Conservation (phyloP, 83 land plant genomes). For the Picea abies region DNA sequence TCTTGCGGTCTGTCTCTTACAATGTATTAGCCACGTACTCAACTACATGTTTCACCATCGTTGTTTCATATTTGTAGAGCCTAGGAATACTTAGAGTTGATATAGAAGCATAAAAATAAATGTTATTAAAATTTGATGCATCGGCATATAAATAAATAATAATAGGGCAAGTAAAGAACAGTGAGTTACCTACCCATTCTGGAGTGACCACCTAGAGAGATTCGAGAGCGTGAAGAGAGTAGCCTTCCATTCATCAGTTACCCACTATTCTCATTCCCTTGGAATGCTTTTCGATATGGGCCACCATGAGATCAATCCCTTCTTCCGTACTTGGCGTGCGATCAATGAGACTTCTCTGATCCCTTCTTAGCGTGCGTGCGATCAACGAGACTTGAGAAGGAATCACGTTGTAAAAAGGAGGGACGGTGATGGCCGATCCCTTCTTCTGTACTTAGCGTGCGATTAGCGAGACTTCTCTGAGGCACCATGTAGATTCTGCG, state of each 20-base stretch:
- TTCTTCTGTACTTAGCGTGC: neutral
- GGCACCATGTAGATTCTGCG: neutral
- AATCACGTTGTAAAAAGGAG: too few species aligned
- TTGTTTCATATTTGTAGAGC: neutral
- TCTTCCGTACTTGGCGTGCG: too few species aligned
- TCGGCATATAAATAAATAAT: neutral
- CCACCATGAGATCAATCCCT: neutral
- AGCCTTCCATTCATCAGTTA: neutral
- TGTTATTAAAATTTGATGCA: neutral
- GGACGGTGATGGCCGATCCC: too few species aligned
- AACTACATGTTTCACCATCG: neutral
- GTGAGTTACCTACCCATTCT: neutral
- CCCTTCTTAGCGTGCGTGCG: too few species aligned
- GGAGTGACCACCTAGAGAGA: neutral
- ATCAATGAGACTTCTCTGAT: too few species aligned
- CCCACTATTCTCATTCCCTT: neutral
- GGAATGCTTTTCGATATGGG: neutral
- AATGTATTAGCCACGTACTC: neutral
- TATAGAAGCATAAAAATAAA: too few species aligned
- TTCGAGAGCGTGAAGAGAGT: neutral
- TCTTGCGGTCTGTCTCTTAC: neutral
- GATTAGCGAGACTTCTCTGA: neutral
- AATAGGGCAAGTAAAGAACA: neutral
- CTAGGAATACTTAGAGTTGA: neutral
- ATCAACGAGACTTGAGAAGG: too few species aligned